Evolutionary conservation across 495 filamentous ascomycete genomes (phyloP).

Genomic region (Penicillium malachiteum): DNA sequence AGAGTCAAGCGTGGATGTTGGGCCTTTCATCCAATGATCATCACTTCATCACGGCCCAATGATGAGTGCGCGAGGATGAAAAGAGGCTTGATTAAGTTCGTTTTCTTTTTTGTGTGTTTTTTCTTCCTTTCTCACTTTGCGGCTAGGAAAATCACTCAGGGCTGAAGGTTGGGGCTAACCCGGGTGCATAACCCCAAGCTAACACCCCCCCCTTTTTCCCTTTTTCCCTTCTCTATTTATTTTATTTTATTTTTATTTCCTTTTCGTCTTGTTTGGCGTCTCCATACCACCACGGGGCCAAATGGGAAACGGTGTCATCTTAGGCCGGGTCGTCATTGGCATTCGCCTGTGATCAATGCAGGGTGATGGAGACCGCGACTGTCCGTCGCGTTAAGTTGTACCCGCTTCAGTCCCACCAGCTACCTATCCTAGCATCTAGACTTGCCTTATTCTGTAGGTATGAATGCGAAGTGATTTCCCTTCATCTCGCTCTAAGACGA

Average conservation of each 20-base stretch:
- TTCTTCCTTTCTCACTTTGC: background rate
- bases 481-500: background rate
- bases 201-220: background rate
- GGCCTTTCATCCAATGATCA: background rate
- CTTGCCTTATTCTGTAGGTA: background rate
- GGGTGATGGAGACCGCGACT: constrained; percentile 28
- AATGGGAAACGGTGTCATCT: constrained; percentile 25
- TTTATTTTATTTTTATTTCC: constrained; percentile 2
- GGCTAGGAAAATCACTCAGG: constrained; percentile 16
- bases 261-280: constrained; percentile 14
- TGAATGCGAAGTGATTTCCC: too few relatives aligned
- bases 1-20: background rate
- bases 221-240: background rate
- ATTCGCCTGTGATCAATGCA: constrained; percentile 35
- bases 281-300: constrained; percentile 12
- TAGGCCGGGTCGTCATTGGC: constrained; percentile 20
- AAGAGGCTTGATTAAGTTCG: constrained; percentile 1
- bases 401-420: constrained; percentile 12
- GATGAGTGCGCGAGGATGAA: background rate
- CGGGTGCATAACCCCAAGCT: constrained; percentile 14
- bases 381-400: constrained; percentile 23
- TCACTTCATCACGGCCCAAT: background rate
- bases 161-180: constrained; percentile 22
- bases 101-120: background rate
- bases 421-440: background rate